phyloP scores from a whole-genome alignment of 2,329 filamentous ascomycete genomes.

The Emericellopsis cladophorae region DNA sequence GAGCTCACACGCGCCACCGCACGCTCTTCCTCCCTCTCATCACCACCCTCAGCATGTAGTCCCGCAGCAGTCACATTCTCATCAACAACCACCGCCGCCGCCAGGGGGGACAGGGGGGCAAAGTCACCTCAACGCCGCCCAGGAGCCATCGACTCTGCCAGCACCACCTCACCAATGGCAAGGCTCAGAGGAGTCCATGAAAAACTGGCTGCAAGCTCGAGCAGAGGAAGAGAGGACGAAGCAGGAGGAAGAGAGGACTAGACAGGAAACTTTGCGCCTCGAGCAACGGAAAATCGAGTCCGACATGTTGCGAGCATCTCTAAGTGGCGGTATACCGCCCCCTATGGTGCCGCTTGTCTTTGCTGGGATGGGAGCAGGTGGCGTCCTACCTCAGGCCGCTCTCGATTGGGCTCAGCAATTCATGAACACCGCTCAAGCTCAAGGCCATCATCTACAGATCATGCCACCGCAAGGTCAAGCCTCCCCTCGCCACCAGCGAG shows the following conservation, averaged over 20 bases:
- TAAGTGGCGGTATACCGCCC: constrained; percentile 59
- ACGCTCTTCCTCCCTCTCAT: constrained; percentile 3
- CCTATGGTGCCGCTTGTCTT: constrained; percentile 66
- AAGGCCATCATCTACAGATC: constrained; percentile 36
- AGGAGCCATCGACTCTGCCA: constrained; percentile 42
- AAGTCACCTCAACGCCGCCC: constrained; percentile 1
- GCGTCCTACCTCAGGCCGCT: constrained; percentile 44
- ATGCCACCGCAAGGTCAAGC: constrained; percentile 34
- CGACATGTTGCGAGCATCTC: constrained; percentile 56
- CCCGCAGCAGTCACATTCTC: constrained; percentile 7
- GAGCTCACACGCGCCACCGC: constrained; percentile 11
- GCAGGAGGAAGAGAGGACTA: constrained; percentile 62
- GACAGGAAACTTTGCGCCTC: constrained; percentile 51
- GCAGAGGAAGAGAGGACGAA: constrained; percentile 60
- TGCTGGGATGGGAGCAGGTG: constrained; percentile 52
- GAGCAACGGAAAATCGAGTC: constrained; percentile 64
- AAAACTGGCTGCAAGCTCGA: constrained; percentile 57
- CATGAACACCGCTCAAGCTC: constrained; percentile 37
- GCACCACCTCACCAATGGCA: constrained; percentile 54
- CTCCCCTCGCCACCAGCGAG: constrained; percentile 42
- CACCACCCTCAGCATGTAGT: constrained; percentile 7
- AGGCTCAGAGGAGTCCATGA: constrained; percentile 57
- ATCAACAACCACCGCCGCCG: constrained; percentile 10
- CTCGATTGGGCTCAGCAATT: constrained; percentile 60
- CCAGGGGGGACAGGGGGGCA: constrained; percentile 1